Base-by-base conservation (phyloP, 2,329 filamentous ascomycete species). In the Aspergillus nomiae region DNA sequence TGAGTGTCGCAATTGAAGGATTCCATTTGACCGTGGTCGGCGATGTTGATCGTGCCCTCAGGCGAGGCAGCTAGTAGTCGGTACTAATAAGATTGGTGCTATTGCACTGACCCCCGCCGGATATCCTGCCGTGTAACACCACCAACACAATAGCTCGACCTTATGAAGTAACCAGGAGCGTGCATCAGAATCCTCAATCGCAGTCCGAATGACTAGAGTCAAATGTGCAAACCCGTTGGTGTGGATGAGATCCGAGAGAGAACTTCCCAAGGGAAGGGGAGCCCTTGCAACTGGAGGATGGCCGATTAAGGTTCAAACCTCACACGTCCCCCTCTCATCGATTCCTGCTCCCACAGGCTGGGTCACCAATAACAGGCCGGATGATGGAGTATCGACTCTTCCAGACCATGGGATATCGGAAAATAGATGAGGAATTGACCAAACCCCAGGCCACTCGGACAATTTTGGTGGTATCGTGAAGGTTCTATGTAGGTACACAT, bases 351-450 rank as follows among this genome's bases (percentile, higher is more conserved):
- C 57, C 62, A 50, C 41, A 28, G 26, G 56, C 53, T n/a, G 19
- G 51, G 5, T 55, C n/a, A 38, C 32, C 32, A 55, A 38, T 38
- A n/a, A 38, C 24, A 38, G 14, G 8, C 9, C 30, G 11, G 2
- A 50, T 2, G 32, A 51, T 51, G 48, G 48, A 38, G 38, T 36
- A 50, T 64, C 50, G 57, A 61, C 30, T 56, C 60, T 59, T 62
- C 60, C 53, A 65, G 61, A 63, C 63, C 61, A 56, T 45, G 50
- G 63, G 63, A 63, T 56, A 58, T 61, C 66, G 66, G 66, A 65
- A 60, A 68, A 65, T 67, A 68, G 45, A 34, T 24, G 32, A 59
- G 58, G 28, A 54, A 59, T 51, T 54, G 16, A 19, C 21, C 24
- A 51, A 53, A 9, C 38, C 45, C 46, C n/a, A 51, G 21, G 12